Conservation (phyloP, 805 yeast genomes). For the Teunomyces barrocoloradensis region DNA sequence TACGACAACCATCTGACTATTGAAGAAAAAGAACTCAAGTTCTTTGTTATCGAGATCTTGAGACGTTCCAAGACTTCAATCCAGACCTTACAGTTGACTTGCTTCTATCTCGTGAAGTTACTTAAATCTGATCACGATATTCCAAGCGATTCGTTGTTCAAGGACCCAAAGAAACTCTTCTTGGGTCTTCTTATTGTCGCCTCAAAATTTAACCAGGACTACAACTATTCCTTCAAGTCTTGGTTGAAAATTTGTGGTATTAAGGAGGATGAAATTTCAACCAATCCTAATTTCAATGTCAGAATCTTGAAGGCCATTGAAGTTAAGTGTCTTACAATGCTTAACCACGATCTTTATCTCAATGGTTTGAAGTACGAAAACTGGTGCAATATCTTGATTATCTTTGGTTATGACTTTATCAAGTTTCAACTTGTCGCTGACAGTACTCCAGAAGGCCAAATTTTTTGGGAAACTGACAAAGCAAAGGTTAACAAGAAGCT, state of each 20-base stretch:
- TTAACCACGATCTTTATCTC: constrained; percentile 59
- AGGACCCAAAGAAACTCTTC: constrained; percentile 65
- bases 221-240: constrained; percentile 61
- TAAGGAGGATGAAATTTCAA: constrained; percentile 18
- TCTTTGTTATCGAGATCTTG: constrained; percentile 42
- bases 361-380: constrained; percentile 46
- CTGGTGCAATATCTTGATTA: constrained; percentile 43
- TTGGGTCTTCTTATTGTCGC: constrained; percentile 68
- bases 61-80: constrained; percentile 57
- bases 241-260: constrained; percentile 76
- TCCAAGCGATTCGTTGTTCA: constrained; percentile 11
- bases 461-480: constrained; percentile 25
- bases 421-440: constrained; percentile 28
- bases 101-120: constrained; percentile 60
- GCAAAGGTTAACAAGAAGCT: constrained; percentile 20
- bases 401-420: constrained; percentile 44
- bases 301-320: constrained; percentile 54
- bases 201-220: constrained; percentile 71
- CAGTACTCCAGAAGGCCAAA: constrained; percentile 12
- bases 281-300: constrained; percentile 33
- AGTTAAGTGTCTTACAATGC: constrained; percentile 45
- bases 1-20: constrained; percentile 4
- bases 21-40: constrained; percentile 16
- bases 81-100: constrained; percentile 61
- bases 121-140: constrained; percentile 16